Evolutionary conservation across 257 asterid genomes (phyloP).

Genomic region (Ajuga chamaepitys): DNA sequence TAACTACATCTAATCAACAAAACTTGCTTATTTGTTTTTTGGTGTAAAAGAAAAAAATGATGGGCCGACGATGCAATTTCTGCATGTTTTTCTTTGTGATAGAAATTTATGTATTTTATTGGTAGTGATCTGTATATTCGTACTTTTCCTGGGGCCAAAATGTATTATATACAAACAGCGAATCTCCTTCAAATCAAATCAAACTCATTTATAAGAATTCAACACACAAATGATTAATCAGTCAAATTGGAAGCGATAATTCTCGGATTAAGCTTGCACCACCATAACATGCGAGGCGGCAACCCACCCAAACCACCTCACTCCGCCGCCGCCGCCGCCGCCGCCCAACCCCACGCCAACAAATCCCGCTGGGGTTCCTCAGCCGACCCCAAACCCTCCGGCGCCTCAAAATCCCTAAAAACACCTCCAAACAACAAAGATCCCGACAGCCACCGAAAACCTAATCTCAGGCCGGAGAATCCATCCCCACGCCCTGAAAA

Average conservation of each 20-base stretch:
- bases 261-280: neutral
- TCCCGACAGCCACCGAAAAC: slow-evolving; percentile 30
- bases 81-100: too few relatives aligned
- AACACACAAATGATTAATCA: neutral
- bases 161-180: neutral
- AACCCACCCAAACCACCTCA: slow-evolving; percentile 37
- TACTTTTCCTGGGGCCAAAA: neutral
- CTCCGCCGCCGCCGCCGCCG: slow-evolving; percentile 16
- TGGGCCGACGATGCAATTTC: neutral
- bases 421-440: slow-evolving; percentile 21
- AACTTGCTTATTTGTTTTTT: too few relatives aligned
- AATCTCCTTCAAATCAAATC: neutral
- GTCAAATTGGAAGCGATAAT: neutral
- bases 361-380: slow-evolving; percentile 48
- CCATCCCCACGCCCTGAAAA: slow-evolving; percentile 34
- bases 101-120: too few relatives aligned
- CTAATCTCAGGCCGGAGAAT: slow-evolving; percentile 27
- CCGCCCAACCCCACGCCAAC: slow-evolving; percentile 36
- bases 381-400: slow-evolving; percentile 19
- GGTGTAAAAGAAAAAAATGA: too few relatives aligned
- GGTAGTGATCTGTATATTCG: neutral
- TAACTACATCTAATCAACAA: too few relatives aligned
- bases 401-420: slow-evolving; percentile 27
- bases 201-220: neutral
- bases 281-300: slow-evolving; percentile 36